Percentiles rank a stretch among this genome's conserved stretches.
phyloP scores from a whole-genome alignment of 768 basidiomycete species.

The Kwoniella pini region DNA sequence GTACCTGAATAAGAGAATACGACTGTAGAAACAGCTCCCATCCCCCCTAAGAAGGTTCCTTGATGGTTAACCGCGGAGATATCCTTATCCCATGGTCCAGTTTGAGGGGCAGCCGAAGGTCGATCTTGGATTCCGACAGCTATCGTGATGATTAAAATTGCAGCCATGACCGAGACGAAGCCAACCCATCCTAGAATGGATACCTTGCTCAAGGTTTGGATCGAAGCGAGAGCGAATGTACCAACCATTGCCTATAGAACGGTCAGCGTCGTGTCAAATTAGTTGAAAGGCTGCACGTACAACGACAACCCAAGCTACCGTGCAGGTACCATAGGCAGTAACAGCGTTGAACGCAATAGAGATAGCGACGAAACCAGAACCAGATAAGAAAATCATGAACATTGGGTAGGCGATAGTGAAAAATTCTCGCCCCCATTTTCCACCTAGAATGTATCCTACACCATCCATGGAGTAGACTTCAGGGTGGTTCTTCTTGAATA shows the following conservation, averaged over 20 bases:
- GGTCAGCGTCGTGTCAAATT: not conserved
- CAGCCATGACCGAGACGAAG: conserved; percentile 15
- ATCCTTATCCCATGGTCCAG: conserved; percentile 31
- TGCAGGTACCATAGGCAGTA: conserved; percentile 39
- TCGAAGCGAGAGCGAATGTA: conserved; percentile 27
- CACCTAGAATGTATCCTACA: conserved; percentile 35
- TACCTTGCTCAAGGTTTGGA: conserved; percentile 32
- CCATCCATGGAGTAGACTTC: conserved; percentile 38
- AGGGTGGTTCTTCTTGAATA: conserved; percentile 42
- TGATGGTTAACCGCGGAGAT: conserved; percentile 26
- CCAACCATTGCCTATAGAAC: conserved; percentile 18
- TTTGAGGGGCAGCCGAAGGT: conserved; percentile 32
- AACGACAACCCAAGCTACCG: conserved; percentile 37
- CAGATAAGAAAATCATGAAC: conserved; percentile 40
- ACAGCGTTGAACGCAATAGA: conserved; percentile 45
- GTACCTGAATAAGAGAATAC: conserved; percentile 38
- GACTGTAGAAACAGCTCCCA: conserved; percentile 35
- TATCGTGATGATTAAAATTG: conserved; percentile 20
- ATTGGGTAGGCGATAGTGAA: conserved; percentile 37
- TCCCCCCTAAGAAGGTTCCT: conserved; percentile 33
- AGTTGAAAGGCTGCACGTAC: not conserved
- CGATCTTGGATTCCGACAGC: conserved; percentile 34
- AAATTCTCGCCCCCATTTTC: conserved; percentile 32
- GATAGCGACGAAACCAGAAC: conserved; percentile 36
- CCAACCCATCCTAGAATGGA: conserved; percentile 23